Evolutionary conservation across 1,139 yeast genomes (phyloP), one percentile per base, ranked within the genome.

Genomic region (Kazachstania sp.): DNA sequence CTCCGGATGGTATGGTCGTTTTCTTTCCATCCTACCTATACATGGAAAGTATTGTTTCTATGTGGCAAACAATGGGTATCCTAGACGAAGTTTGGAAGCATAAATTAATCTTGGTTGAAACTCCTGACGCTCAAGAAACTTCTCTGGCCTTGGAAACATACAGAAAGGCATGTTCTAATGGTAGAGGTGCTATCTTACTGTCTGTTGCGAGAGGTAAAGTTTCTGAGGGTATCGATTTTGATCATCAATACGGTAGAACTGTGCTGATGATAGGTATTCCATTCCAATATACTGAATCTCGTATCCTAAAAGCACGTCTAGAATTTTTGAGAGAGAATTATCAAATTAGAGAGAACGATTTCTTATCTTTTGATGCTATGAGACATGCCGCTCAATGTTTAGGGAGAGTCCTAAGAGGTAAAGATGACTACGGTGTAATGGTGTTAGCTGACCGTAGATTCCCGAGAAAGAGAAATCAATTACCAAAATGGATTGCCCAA

Each of bases 131-230:
- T 0, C 99, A 94, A 65, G 99, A 94, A 65, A 92, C 99, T 0
- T 84, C 96, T 1, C 69, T 92, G 53, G 99, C 98, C 0, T 70
- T 92, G 54, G 98, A 94, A 57, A 92, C 98, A 0, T 92, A 90
- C 63, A 74, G 98, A 59, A 86, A 90, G 37, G 99, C 99, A 0
- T 92, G 99, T 63, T 83, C 94, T 1, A 94, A 90, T 66, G 99
- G 99, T 5, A 75, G 98, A 54, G 99, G 99, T 2, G 99, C 99
- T 0, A 90, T 94, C 2, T 75, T 92, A 61, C 74, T 92, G 40
- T 87, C 97, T 37, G 99, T 92, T 54, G 99, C 99, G 30, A 90
- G 99, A 75, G 99, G 99, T 8, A 92, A 92, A 63, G 97, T 92
- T 1, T 86, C 95, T 1, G 99, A 92, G 69, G 99, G 99, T 51